These are phyloP conservation scores for Pinus albicaulis DNA, from an alignment of 75 land plant genomes.

Conservation along the genomic window DNA sequence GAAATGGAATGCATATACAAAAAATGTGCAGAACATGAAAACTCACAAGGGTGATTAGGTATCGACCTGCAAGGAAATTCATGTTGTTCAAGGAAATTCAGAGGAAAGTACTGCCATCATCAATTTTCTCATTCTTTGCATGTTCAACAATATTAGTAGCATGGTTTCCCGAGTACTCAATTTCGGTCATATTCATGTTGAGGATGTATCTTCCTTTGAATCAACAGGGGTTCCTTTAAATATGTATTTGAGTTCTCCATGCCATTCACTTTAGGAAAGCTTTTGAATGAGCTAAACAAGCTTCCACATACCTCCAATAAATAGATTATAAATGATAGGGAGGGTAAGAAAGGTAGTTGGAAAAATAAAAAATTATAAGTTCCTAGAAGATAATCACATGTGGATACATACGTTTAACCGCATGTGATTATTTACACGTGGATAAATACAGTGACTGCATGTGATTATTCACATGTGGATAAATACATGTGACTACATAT, in stretches of 20 bases:
- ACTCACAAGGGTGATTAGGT: not conserved
- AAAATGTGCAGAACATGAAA: too few species aligned
- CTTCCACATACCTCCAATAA: too few species aligned
- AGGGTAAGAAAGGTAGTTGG: too few species aligned
- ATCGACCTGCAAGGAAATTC: constrained; percentile 43
- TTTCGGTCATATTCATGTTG: not conserved
- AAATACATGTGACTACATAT: too few species aligned
- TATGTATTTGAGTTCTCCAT: not conserved
- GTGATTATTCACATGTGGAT: too few species aligned
- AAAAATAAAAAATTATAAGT: too few species aligned
- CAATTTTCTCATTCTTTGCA: not conserved
- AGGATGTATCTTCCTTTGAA: not conserved
- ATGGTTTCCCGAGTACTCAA: not conserved
- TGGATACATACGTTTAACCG: too few species aligned
- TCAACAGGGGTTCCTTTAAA: constrained; percentile 6
- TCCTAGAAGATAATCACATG: too few species aligned
- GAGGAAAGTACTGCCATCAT: constrained; percentile 23
- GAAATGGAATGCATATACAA: too few species aligned
- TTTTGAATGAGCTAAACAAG: not conserved
- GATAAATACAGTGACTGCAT: too few species aligned
- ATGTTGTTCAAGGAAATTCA: constrained; percentile 26
- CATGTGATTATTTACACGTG: too few species aligned
- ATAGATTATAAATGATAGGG: too few species aligned
- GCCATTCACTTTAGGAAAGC: not conserved
- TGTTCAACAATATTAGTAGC: not conserved